Evolutionary conservation across 2,329 filamentous ascomycete genomes (phyloP), one percentile per base, ranked within the genome.

Genomic region (Penicillium nordicum): DNA sequence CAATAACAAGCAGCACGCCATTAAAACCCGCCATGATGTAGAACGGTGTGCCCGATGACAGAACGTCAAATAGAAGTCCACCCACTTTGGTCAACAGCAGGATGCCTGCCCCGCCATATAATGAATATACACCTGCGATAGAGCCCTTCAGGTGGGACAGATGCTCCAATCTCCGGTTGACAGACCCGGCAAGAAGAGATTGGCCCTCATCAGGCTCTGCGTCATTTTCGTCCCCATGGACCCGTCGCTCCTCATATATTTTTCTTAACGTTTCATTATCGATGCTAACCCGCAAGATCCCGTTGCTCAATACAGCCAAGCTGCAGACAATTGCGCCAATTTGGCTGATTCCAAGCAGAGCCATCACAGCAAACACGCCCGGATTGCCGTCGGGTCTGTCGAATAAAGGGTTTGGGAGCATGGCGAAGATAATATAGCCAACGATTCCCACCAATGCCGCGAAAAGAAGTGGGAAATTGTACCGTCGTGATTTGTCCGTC

Each of bases 271-370:
- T 57, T 55, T 53, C 61, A 55, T 59, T 53, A 29, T 48, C 55
- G n/a, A 57, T 60, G 34, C 60, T 66, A 55, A 69, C 65, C 41
- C 76, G 63, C 74, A 95, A 79, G 23, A 97, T 88, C 4, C 92
- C 92, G 16, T 86, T 85, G 37, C 91, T 91, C 3, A 99, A 82
- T 0, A 94, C 85, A 0, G 90, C 92, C n/a, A 99, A 82, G 62
- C 90, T 96, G 76, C 92, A 97, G 0, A 99, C 94, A 57, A 99
- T 97, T 11, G 92, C 89, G 2, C 93, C 94, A 59, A 99, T 97
- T 74, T 99, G 94, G 67, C 90, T 95, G 68, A 96, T 84, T 14
- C 94, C 94, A 38, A 97, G 85, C 18, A 96, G 76, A 0, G 88
- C 84, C 41, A 92, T 90, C 16, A 93, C 83, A 12, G 92, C 62